A percentile compares a stretch with the other conserved stretches of the same genome.
Evolutionary conservation across 257 asterid species (phyloP).

Genomic region (Dorcoceras hygrometricum): DNA sequence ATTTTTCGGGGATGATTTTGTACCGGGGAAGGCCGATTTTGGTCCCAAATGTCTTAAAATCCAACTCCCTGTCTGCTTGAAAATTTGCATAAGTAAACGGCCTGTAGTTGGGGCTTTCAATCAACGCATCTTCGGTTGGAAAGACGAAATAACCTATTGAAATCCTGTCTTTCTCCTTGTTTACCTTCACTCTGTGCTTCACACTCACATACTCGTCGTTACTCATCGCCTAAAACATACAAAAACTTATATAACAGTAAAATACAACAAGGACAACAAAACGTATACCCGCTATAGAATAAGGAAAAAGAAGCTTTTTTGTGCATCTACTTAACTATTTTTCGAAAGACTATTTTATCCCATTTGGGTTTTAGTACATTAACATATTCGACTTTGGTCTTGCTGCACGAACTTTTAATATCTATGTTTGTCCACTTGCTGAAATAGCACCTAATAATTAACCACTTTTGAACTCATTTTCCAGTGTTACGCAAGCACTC

Average conservation of each 20-base stretch:
- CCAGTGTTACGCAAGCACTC: too few relatives aligned
- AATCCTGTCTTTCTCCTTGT: conserved; percentile 52
- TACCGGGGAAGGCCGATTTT: conserved; percentile 73
- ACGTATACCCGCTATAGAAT: too few relatives aligned
- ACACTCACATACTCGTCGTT: conserved; percentile 54
- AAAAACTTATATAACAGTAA: not conserved
- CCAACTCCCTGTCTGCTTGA: conserved; percentile 56
- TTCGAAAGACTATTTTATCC: too few relatives aligned
- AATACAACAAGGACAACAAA: too few relatives aligned
- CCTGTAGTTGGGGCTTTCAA: conserved; percentile 64
- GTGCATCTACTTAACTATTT: too few relatives aligned
- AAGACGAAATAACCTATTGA: conserved; percentile 79
- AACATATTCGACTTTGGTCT: too few relatives aligned
- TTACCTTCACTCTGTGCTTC: conserved; percentile 72
- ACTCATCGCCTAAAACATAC: conserved; percentile 59
- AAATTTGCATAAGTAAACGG: conserved; percentile 72
- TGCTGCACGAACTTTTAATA: too few relatives aligned
- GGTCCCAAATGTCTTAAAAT: conserved; percentile 55
- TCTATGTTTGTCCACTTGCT: too few relatives aligned
- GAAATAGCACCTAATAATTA: too few relatives aligned
- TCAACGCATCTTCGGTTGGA: conserved; percentile 57
- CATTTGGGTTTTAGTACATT: too few relatives aligned
- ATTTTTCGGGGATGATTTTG: conserved; percentile 20
- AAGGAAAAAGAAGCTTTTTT: too few relatives aligned
- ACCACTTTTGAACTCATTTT: too few relatives aligned